Base-by-base conservation (phyloP, 495 filamentous ascomycete genomes). In the Astrocystis sublimbata region DNA sequence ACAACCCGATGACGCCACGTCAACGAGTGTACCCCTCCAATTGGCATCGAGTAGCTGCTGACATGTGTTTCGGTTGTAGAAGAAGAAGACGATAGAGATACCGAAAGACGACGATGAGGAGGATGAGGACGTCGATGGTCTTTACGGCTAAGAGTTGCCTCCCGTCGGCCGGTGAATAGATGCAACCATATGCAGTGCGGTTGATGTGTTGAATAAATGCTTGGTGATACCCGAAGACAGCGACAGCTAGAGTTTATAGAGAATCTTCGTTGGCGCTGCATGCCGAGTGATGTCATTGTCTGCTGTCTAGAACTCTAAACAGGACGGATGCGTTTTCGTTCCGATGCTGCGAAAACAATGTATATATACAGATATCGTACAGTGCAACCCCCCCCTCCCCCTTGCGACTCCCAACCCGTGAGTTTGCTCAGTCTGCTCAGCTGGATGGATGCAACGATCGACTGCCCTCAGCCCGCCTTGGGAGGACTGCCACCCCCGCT, bases 61-160 rank as follows among this genome's bases (percentile, higher is more conserved):
- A 57, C 54, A 6, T 26, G 26, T n/a, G 12, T 33, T 38, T 4
- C 2, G 4, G 1, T 41, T 17, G n/a, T 17, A 63, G 61, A 88
- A 91, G 79, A 88, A 83, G 64, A 82, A 75, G 65, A 81, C 81
- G 51, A 78, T 79, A 54, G 65, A 75, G 62, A 62, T 75, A 64
- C 62, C 70, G 28, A 66, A 68, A 36, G 75, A 78, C 15, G 80
- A 80, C 6, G 80, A 80, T 6, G 85, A 86, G 0, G 84, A 82
- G 8, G 82, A 86, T 17, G 85, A 89, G 58, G 85, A 88, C 83
- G 84, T 85, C 76, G 86, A 91, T 80, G 87, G 86, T 7, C 82
- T 91, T 79, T 93, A 92, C 76, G 88, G 85, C 53, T 92, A 67
- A 81, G 19, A 12, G 31, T 0, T 28, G 33, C 1, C 36, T 23